Evolutionary conservation across 2,329 filamentous ascomycete species (phyloP), one percentile per base, ranked within the genome.

Genomic region (Pseudopithomyces maydicus): DNA sequence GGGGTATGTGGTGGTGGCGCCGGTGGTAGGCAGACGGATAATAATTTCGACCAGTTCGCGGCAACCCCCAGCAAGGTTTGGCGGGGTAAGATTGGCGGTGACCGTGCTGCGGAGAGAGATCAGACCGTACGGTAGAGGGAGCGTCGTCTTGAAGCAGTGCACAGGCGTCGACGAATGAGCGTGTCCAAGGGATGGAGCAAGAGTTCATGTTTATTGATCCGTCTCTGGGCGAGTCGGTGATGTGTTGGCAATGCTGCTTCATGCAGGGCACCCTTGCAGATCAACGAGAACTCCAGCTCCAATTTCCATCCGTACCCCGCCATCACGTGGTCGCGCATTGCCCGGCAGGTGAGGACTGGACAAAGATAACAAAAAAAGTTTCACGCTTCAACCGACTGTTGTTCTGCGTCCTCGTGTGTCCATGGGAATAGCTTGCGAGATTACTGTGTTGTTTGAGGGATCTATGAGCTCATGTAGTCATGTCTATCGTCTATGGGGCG

Each of bases 171-270:
- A 64, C 59, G 61, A 70, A 68, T 67, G 58, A 62, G 68, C 66
- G 68, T 70, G 66, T 54, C 52, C 56, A 57, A 62, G 63, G 61
- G 68, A 72, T 66, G 67, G 70, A 66, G 64, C 56, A 57, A 64
- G 65, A 64, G 57, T 61, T 52, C 54, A 55, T 58, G 47, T 58
- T 61, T 45, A 49, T 39, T 61, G 57, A 52, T 55, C 39, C 23
- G 38, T 42, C 59, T 65, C 58, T 64, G 63, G 59, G 57, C 56
- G 55, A 68, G 60, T 63, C 65, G 62, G 66, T 72, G 70, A 73
- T 74, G 72, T 66, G 72, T 60, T 74, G 71, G 71, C 72, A 74
- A 54, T 61, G 60, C 65, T 61, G 60, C 65, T 54, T 65, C 19
- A 57, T 62, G 58, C 62, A 62, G 57, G 62, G 57, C 56, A 57